These are phyloP conservation scores for Bimuria novae-zelandiae DNA, from an alignment of 2,329 filamentous ascomycete genomes.

Conservation along the genomic window DNA sequence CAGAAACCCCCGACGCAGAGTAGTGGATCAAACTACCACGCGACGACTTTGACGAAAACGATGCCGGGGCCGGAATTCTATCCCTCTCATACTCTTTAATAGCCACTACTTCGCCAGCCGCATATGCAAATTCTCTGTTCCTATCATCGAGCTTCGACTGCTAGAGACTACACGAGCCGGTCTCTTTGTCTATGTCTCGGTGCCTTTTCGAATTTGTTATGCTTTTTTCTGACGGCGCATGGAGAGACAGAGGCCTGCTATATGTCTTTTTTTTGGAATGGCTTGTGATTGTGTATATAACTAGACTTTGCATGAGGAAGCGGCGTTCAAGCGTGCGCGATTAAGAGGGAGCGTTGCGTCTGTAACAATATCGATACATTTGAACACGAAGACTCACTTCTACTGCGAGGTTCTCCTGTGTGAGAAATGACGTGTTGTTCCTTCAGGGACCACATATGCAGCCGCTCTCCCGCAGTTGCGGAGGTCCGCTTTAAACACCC, in stretches of 20 bases:
- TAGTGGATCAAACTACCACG: neutral
- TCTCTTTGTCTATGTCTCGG: conserved; percentile 17
- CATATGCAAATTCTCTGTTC: conserved; percentile 5
- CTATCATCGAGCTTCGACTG: conserved; percentile 9
- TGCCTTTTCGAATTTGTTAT: conserved; percentile 12
- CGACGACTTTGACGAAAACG: conserved; percentile 19
- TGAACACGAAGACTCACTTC: neutral
- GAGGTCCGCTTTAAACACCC: conserved; percentile 1
- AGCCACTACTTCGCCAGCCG: conserved; percentile 4
- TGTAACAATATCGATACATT: conserved; percentile 21
- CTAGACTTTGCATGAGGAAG: conserved; percentile 31
- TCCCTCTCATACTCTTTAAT: conserved; percentile 14
- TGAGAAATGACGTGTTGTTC: conserved; percentile 3
- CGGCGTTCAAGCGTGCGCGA: conserved; percentile 27
- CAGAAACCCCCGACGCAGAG: conserved; percentile 4
- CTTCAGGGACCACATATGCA: neutral
- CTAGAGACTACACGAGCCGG: conserved; percentile 15
- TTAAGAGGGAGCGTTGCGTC: conserved; percentile 11
- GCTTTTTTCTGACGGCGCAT: conserved; percentile 25
- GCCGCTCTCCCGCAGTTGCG: neutral
- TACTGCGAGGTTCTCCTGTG: neutral
- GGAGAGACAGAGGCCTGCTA: conserved; percentile 10
- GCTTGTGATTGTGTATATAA: no score
- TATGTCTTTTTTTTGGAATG: no score
- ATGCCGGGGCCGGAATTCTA: conserved; percentile 5